Conservation (phyloP, 306 rosid genomes). For the Vigna mungo region DNA sequence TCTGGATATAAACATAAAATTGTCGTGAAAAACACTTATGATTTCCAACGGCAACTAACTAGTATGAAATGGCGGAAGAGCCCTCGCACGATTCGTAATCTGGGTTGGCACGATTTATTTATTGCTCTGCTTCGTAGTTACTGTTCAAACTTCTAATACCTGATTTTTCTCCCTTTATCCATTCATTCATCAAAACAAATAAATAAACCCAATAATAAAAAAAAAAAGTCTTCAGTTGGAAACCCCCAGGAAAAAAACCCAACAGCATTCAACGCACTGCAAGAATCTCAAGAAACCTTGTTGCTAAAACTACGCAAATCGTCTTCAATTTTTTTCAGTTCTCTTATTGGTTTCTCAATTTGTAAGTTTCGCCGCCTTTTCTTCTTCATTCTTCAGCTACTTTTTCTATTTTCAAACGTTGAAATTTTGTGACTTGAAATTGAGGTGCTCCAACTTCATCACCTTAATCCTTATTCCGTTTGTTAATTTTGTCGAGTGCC, state of each 20-base stretch:
- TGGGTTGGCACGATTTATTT: constrained; percentile 48
- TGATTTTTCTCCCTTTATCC: constrained; percentile 9
- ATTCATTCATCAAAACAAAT: background rate
- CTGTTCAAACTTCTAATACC: background rate
- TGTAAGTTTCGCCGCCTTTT: constrained; percentile 47
- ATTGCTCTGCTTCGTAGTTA: background rate
- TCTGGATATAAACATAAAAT: background rate
- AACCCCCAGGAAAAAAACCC: constrained; percentile 38
- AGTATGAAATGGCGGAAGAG: background rate
- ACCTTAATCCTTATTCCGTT: constrained; percentile 5
- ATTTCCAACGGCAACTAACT: constrained; percentile 5
- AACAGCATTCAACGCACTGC: constrained; percentile 24
- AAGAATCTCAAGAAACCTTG: constrained; percentile 7
- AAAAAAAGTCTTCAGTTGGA: constrained; percentile 32
- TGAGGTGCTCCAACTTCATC: background rate
- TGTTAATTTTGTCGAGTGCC: constrained; percentile 7
- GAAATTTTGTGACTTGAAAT: constrained; percentile 4
- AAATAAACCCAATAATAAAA: background rate
- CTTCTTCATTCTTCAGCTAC: background rate
- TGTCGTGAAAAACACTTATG: background rate
- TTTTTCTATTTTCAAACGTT: background rate
- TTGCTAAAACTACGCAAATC: background rate
- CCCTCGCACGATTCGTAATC: background rate
- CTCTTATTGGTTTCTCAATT: constrained; percentile 31
- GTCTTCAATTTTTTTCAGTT: constrained; percentile 1